phyloP scores from a whole-genome alignment of 257 asterid genomes.

The Rubia yunnanensis region DNA sequence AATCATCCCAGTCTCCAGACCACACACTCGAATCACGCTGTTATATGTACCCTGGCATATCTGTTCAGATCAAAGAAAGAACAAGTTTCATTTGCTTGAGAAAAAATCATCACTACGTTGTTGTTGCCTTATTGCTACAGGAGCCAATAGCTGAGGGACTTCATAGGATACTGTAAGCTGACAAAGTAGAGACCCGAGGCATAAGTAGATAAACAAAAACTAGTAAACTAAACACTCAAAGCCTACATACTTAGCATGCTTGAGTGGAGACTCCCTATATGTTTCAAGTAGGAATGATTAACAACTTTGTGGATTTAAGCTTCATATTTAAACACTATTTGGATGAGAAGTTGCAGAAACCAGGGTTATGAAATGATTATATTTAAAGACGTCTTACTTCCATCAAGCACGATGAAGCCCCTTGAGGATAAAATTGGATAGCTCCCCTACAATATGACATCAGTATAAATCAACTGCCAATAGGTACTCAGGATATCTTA shows the following conservation, averaged over 20 bases:
- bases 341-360: background rate
- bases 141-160: conserved; percentile 75
- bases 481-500: background rate
- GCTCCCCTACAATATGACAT: conserved; percentile 67
- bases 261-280: background rate
- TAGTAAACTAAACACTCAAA: conserved; percentile 3
- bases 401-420: conserved; percentile 56
- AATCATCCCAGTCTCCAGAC: too few relatives aligned
- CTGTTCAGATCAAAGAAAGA: too few relatives aligned
- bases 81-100: too few relatives aligned
- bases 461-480: too few relatives aligned
- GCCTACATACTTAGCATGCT: background rate
- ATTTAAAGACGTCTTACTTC: conserved; percentile 48
- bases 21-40: too few relatives aligned
- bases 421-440: conserved; percentile 82
- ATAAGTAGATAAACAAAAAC: background rate
- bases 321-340: background rate
- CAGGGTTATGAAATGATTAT: conserved; percentile 5
- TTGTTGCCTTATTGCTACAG: too few relatives aligned
- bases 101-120: too few relatives aligned
- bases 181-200: conserved; percentile 17
- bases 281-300: background rate
- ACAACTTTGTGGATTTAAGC: too few relatives aligned
- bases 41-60: too few relatives aligned
- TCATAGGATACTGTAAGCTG: conserved; percentile 96